phyloP scores from a whole-genome alignment of 225 moss, liverwort and hornwort genomes.

The Pseudoscleropodium purum region DNA sequence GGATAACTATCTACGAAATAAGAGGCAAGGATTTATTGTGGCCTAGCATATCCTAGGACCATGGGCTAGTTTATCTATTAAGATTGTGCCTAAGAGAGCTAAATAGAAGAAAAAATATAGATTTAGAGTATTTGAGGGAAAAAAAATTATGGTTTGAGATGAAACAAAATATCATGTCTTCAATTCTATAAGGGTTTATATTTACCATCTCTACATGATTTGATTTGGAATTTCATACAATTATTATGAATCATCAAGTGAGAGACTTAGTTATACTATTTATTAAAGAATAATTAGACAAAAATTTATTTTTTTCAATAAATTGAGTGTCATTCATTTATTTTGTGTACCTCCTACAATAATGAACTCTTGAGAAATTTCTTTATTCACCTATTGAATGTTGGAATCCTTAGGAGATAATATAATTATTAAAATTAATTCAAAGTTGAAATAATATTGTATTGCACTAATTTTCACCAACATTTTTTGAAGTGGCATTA shows the following conservation, averaged over 20 bases:
- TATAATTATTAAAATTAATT: no score
- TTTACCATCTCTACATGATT: neutral
- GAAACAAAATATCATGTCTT: neutral
- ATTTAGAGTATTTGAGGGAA: neutral
- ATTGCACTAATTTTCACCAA: no score
- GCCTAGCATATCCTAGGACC: no score
- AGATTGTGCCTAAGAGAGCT: neutral
- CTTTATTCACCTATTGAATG: no score
- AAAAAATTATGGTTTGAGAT: neutral
- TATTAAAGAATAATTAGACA: neutral
- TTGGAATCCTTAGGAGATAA: no score
- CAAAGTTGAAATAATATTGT: no score
- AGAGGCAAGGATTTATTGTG: neutral
- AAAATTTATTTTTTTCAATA: neutral
- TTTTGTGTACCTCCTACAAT: no score
- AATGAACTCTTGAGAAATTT: no score
- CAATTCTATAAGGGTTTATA: neutral
- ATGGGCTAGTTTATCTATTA: accelerated
- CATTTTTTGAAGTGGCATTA: no score
- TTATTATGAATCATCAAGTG: neutral
- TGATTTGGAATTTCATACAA: neutral
- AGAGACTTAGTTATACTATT: neutral
- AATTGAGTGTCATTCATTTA: no score
- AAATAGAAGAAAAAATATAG: no score
- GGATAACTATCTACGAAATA: neutral